Base-by-base conservation (phyloP, 805 yeast species). In the Candida insectalens region DNA sequence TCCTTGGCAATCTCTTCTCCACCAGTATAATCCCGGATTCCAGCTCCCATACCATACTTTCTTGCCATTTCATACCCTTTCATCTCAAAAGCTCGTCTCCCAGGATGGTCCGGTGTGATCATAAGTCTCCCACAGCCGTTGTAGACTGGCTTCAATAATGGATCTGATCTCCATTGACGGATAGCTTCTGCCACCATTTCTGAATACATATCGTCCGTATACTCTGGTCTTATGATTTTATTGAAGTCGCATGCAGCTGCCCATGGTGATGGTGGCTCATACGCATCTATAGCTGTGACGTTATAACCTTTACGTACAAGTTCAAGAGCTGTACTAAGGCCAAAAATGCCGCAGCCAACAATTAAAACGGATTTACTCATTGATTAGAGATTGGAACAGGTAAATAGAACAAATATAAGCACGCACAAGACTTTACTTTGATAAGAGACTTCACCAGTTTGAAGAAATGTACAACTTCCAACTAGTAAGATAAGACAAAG, bases 161-260 rank as follows among this genome's bases (percentile, higher is more conserved):
- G 53, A 35, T 60, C n/a, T n/a, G n/a, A n/a, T n/a, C n/a, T 51
- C 68, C 71, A 66, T 35, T 44, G 32, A 4, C 47, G 25, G 30
- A 63, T 39, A 3, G 74, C 72, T 42, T 69, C 73, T 4, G 66
- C 51, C 1, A 71, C 52, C 33, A 69, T 32, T 27, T 50, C 49
- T 1, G 70, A 51, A 37, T 68, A 67, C 14, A 55, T 44, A 15
- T 47, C 33, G 36, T 67, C 69, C 5, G 56, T 44, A 36, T 69
- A 69, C 39, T 69, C 74, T 3, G 65, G 39, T 69, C 68, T 31
- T 54, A 53, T 40, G n/a, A n/a, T n/a, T n/a, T n/a, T n/a, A n/a
- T n/a, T n/a, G n/a, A n/a, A n/a, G n/a, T 69, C 76, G 30, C 54
- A 57, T 6, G 70, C 64, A 18, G 74, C 71, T 3, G 71, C 59